Evolutionary conservation across 345 rosid species (phyloP), one percentile per base, ranked within the genome.

Genomic region (Bruguiera gymnorhiza): DNA sequence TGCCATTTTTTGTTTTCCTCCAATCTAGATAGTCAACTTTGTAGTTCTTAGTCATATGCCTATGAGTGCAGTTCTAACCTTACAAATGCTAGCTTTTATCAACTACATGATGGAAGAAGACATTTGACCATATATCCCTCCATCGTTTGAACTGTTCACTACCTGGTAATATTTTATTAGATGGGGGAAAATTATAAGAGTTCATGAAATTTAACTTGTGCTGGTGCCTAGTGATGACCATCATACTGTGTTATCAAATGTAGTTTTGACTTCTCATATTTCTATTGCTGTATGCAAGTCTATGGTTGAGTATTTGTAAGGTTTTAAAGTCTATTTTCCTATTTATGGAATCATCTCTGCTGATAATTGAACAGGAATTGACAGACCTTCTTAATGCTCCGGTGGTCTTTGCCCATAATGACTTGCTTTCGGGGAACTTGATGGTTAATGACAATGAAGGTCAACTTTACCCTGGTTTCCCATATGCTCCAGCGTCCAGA

Each of bases 341-440:
- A 56, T 55, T 83, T 63, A 70, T 66, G 61, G 54, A 61, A 60
- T 32, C 31, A 50, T 69, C 15, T 43, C 32, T 75, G 73, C 67
- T 87, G 82, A 71, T 80, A 67, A 63, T 80, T 85, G 83, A 80
- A 75, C 97, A 95, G 99, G 97, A 92, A 80, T 79, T 92, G 81
- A 80, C 97, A 34, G 84, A 75, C 71, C 76, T 58, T 76, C 88
- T 95, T 66, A 84, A 84, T 61, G 63, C 97, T 72, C 91, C 98
- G 0, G 93, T 92, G 69, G 97, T 95, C 75, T 95, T 88, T 84
- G 80, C 92, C 65, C 99, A 95, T 73, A 95, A 92, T 71, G 99
- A 95, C 85, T 82, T 95, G 81, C 96, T 95, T 36, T 92, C 93
- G 18, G 99, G 97, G 69, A 95, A 95, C 75, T 63, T 95, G 70